Base-by-base conservation (phyloP, 768 basidiomycete genomes). In the Candolleomyces efflorescens region DNA sequence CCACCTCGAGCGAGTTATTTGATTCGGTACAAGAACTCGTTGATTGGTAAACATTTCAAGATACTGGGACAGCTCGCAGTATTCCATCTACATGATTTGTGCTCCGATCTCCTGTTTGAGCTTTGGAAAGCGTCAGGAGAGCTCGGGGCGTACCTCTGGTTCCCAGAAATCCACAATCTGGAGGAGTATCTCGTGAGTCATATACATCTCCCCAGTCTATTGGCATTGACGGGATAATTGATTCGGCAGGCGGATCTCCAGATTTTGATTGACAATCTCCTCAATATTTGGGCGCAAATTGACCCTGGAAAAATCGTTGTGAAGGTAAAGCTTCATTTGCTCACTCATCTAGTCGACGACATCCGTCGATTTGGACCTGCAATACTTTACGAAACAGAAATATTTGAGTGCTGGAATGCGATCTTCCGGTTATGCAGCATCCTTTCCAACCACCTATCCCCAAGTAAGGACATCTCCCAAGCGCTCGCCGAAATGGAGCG, bases 31-130 rank as follows among this genome's bases (percentile, higher is more conserved):
- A 67, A 65, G 27, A 71, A 72, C 41, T 55, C 57, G 2, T 64
- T 76, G 1, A 70, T 76, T 17, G 71, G 75, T 0, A 71, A 71
- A 47, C 75, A 76, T 50, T 71, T 74, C 66, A 70, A 72, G 57
- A 58, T 56, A 9, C 61, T 76, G 0, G 63, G 66, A 43, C 72
- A 75, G 55, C 60, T 69, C 1, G 63, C 49, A 2, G 54, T 69
- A 3, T 77, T 77, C 52, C 64, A 69, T 37, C 6, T 68, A 3
- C 55, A 68, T 38, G 64, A 65, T 58, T 60, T 58, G 18, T 56
- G 55, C 54, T 70, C 37, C 59, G 62, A 43, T 12, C 55, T n/a
- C 24, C 54, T 7, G 17, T 67, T 71, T 49, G 49, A 66, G 3
- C 63, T 73, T 10, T 71, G 69, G 69, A 69, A 68, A 20, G 69